Evolutionary conservation across 2,329 filamentous ascomycete genomes (phyloP), one percentile per base, ranked within the genome.

Genomic region (Dothistroma septosporum): DNA sequence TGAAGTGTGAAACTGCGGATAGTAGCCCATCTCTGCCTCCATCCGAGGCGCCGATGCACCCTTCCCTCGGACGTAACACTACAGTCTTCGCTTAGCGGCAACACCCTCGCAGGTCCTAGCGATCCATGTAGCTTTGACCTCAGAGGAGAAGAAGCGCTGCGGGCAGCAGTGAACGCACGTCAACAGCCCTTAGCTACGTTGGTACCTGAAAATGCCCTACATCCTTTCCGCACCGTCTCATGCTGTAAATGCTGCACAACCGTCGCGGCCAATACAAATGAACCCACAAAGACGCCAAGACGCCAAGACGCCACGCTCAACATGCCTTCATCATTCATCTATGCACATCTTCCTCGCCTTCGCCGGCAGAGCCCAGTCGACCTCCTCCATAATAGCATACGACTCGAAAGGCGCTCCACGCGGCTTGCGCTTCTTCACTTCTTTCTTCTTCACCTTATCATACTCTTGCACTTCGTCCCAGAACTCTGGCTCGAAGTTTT

Each of bases 321-420:
- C 5, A 50, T 28, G 22, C 47, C 12, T 6, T n/a, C 12, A 32
- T 57, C 41, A 57, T 22, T 69, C 63, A 19, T 67, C 66, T 58
- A 69, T 63, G 47, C 68, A 70, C 8, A 70, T 61, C 54, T 61
- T 68, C 59, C 68, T 62, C 24, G 59, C 46, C 58, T 44, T 68
- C 65, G 69, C 68, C 5, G 69, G 69, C 8, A 72, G 57, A 22
- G 63, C 58, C 70, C 70, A 72, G 44, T 70, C 64, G 22, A 70
- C 65, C 50, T 67, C 64, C 60, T 71, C 69, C 70, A 70, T 71
- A 31, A 72, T 66, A 19, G 66, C 70, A 62, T 69, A 72, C n/a
- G 65, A 60, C 59, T 72, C 70, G 44, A 69, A 72, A 11, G 70
- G 69, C 60, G 62, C 64, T 4, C 70, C 70, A 16, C 66, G 52